A percentile compares a stretch with the other conserved stretches of the same genome.
These are phyloP conservation scores for Xylaria sp. DNA, from an alignment of 2,329 filamentous ascomycete genomes.

Conservation along the genomic window DNA sequence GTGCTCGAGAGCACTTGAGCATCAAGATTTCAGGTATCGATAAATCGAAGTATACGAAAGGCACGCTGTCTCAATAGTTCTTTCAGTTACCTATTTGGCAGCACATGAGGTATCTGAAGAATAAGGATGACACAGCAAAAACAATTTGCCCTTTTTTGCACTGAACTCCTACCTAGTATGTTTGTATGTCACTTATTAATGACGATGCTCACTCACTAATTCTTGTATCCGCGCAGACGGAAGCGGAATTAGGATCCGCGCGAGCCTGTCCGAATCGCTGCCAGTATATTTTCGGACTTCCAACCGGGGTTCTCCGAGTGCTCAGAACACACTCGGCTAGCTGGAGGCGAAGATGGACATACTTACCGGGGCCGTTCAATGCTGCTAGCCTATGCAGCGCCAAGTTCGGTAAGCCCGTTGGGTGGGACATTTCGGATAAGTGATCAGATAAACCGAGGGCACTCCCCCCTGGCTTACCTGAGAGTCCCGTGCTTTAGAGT, in stretches of 20 bases:
- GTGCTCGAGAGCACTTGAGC: slow-evolving; percentile 28
- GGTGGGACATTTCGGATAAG: slow-evolving; percentile 32
- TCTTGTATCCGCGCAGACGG: background rate
- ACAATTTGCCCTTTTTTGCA: too few species aligned
- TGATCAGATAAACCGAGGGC: too few species aligned
- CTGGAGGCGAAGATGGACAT: slow-evolving; percentile 17
- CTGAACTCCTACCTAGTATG: background rate
- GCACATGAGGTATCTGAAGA: too few species aligned
- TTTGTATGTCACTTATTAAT: background rate
- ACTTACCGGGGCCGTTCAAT: background rate
- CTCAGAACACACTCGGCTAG: slow-evolving; percentile 18
- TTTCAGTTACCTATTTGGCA: background rate
- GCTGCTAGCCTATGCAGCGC: background rate
- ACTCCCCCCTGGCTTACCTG: too few species aligned
- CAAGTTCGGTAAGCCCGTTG: slow-evolving; percentile 24
- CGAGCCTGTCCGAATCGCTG: slow-evolving; percentile 22
- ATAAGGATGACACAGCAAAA: background rate
- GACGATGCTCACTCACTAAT: background rate
- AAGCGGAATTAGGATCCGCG: background rate
- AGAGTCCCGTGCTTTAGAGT: too few species aligned
- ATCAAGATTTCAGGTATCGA: slow-evolving; percentile 4
- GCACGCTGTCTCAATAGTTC: background rate
- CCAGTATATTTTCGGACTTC: slow-evolving; percentile 7
- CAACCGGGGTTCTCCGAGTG: background rate
- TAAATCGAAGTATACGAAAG: background rate